These are phyloP conservation scores for Penicillium samsonianum DNA, from an alignment of 495 filamentous ascomycete species.

Conservation along the genomic window DNA sequence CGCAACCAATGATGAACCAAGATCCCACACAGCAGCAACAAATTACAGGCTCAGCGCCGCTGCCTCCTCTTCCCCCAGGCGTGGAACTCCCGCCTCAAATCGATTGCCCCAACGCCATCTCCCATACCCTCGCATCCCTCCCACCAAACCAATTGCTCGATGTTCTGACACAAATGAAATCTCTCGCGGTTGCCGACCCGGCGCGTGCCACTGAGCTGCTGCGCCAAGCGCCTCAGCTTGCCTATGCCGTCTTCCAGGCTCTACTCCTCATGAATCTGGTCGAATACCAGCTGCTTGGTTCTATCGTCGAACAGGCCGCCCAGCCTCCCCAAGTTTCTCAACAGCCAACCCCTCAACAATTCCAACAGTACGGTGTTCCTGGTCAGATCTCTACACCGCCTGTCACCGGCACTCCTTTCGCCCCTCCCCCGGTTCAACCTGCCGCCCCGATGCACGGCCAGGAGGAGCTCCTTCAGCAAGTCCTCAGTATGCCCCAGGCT, in stretches of 20 bases:
- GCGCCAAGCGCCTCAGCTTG: conserved; percentile 85
- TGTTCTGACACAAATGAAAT: conserved; percentile 93
- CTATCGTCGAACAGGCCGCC: conserved; percentile 57
- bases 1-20: conserved; percentile 25
- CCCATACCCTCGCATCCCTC: conserved; percentile 79
- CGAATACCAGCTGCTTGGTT: conserved; percentile 59
- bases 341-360: conserved; percentile 33
- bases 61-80: conserved; percentile 83
- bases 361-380: conserved; percentile 40
- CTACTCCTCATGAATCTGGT: conserved; percentile 92
- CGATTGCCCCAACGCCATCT: conserved; percentile 86
- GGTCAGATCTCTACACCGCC: conserved; percentile 58
- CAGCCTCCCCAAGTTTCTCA: conserved; percentile 39
- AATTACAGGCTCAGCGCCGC: conserved; percentile 37
- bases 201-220: conserved; percentile 84
- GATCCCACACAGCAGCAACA: conserved; percentile 29
- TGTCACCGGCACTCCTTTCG: conserved; percentile 57
- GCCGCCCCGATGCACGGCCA: conserved; percentile 53
- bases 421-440: conserved; percentile 45
- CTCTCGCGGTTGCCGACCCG: conserved; percentile 76
- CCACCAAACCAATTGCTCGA: conserved; percentile 89
- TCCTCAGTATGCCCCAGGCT: conserved; percentile 72
- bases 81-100: conserved; percentile 78
- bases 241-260: conserved; percentile 95
- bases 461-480: conserved; percentile 70